Percentiles rank a stretch among this genome's conserved stretches.
These are phyloP conservation scores for Apophysomyces sp. DNA, from an alignment of 371 early-diverging fungal genomes.

Conservation along the genomic window DNA sequence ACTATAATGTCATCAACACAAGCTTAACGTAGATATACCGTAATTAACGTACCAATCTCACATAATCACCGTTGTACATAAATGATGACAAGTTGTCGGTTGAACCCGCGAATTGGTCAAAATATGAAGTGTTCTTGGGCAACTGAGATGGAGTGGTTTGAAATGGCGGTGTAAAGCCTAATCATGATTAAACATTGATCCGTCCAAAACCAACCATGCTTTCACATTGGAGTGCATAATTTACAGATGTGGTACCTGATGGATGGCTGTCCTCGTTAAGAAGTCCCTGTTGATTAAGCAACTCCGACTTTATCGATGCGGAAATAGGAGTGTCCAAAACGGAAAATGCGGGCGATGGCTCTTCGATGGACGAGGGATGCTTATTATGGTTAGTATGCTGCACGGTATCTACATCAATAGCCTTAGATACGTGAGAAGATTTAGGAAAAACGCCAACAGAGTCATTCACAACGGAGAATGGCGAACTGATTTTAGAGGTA, in stretches of 20 bases:
- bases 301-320: not conserved
- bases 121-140: constrained; percentile 11
- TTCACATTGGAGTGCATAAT: not conserved
- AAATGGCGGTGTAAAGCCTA: constrained; percentile 11
- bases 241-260: not conserved
- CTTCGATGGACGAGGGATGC: not conserved
- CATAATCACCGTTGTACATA: constrained; percentile 15
- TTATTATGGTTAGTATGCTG: constrained; percentile 6
- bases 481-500: not conserved
- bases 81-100: constrained; percentile 20
- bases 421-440: constrained; percentile 26
- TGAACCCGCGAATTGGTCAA: constrained; percentile 16
- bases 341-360: constrained; percentile 3
- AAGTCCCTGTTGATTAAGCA: not conserved
- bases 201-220: not conserved
- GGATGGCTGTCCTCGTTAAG: not conserved
- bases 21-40: not conserved
- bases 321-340: not conserved
- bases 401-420: constrained; percentile 34
- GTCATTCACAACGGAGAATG: not conserved
- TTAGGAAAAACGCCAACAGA: not conserved
- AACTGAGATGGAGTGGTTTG: constrained; percentile 5
- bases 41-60: constrained; percentile 20
- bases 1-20: constrained; percentile 12
- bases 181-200: not conserved